Evolutionary conservation across 495 filamentous ascomycete species (phyloP), one percentile per base, ranked within the genome.

Genomic region (Penicillium waksmanii): DNA sequence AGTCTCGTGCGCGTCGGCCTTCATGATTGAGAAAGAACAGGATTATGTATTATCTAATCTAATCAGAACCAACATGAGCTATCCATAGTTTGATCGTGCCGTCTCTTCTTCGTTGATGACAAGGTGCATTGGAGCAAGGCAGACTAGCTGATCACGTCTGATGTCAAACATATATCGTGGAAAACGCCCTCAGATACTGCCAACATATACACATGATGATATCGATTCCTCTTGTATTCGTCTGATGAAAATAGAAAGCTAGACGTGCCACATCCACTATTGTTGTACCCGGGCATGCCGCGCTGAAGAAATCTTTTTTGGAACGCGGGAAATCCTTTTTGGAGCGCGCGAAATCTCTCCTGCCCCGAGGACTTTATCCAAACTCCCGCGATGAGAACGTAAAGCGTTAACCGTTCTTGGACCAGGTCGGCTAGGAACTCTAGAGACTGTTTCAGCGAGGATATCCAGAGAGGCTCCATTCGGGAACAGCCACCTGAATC

Each of bases 391-490:
- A 36, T 36, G 34, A 12, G 12, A 48, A 19, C 18, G 46, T 48
- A 48, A 18, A 23, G 46, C 46, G 11, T 48, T 11, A 8, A 12
- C 11, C 11, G 46, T 21, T 25, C 46, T 48, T 23, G 46, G 46
- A 48, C 46, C 18, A 23, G n/a, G 21, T 48, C 46, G 15, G 11
- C 46, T 23, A 23, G 46, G 46, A 23, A 7, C n/a, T 18, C 11
- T 48, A 12, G n/a, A 48, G 46, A 48, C 46, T 48, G 46, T 48
- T 48, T 48, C n/a, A 9, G 46, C 15, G 1, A 48, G 12, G 46
- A 48, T 61, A 36, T 52, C 50, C 18, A 36, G 19, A 52, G 50
- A 52, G 18, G 50, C 50, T 19, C 50, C 50, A 18, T 35, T 35
- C 50, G 17, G 50, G 18, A 52, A 36, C 31, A 52, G 50, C 50